Conservation (phyloP, 1,139 yeast genomes). For the Groenewaldozyma sp. region DNA sequence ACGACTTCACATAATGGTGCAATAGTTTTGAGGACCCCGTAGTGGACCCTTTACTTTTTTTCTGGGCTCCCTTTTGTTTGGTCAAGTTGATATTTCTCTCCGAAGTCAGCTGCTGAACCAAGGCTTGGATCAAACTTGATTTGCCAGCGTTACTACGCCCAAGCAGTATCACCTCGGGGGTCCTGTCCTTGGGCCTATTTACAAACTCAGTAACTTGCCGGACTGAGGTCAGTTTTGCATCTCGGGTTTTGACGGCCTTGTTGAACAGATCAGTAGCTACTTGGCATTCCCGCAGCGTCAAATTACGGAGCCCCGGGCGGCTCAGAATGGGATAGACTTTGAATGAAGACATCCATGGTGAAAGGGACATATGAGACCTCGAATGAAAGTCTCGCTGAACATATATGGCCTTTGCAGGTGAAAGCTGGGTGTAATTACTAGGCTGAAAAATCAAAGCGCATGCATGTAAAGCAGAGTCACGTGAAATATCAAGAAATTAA, state of each 20-base stretch:
- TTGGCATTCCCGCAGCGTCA: conserved; percentile 1
- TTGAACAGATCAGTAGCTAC: background rate
- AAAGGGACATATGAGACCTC: background rate
- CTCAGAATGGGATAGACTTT: conserved; percentile 1
- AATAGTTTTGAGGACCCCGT: background rate
- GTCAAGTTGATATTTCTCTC: background rate
- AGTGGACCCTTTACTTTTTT: background rate
- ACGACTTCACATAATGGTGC: conserved; percentile 39
- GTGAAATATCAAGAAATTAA: too few species aligned
- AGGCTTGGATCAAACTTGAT: conserved; percentile 58
- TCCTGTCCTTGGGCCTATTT: background rate
- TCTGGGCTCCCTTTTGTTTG: background rate
- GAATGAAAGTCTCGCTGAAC: too few species aligned
- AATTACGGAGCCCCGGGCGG: background rate
- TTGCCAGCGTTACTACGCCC: conserved; percentile 86
- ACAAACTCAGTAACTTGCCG: background rate
- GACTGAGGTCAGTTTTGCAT: background rate
- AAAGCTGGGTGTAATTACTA: too few species aligned
- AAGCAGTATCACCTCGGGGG: conserved; percentile 62
- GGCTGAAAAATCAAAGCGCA: too few species aligned
- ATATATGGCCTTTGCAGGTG: too few species aligned
- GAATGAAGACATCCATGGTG: background rate
- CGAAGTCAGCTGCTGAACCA: conserved; percentile 7
- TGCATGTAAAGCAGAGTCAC: too few species aligned
- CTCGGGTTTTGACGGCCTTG: conserved; percentile 1